These are phyloP conservation scores for Recurvomyces mirabilis DNA, from an alignment of 495 filamentous ascomycete genomes.

Conservation along the genomic window DNA sequence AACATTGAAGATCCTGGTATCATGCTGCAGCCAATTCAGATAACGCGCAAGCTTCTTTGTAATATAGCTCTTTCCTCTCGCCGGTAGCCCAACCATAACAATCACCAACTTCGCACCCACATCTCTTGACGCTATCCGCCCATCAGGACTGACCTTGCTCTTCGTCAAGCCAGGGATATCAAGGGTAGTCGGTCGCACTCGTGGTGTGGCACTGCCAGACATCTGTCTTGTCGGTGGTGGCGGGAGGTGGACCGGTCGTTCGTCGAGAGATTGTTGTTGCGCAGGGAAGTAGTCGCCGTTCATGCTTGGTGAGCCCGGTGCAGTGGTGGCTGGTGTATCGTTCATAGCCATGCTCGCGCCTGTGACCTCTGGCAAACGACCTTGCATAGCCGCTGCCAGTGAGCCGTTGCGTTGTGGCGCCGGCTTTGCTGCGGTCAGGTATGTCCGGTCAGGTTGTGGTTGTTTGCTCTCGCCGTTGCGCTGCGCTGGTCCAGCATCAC, in stretches of 20 bases:
- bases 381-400: conserved; percentile 9
- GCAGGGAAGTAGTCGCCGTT: conserved; percentile 34
- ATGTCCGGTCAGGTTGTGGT: background rate
- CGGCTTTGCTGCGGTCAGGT: background rate
- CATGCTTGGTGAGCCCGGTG: conserved; percentile 61
- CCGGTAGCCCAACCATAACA: conserved; percentile 94
- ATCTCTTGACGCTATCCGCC: conserved; percentile 81
- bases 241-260: conserved; percentile 30
- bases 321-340: conserved; percentile 60
- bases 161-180: conserved; percentile 61
- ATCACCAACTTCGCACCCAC: conserved; percentile 93
- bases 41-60: conserved; percentile 96
- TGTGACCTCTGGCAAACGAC: conserved; percentile 4
- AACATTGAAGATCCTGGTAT: conserved; percentile 92
- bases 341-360: conserved; percentile 22
- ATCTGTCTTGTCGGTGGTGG: conserved; percentile 20
- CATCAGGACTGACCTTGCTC: conserved; percentile 88
- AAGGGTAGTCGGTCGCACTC: conserved; percentile 35
- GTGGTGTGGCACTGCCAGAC: conserved; percentile 50
- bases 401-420: conserved; percentile 1
- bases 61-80: conserved; percentile 93
- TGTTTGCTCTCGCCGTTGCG: background rate
- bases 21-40: conserved; percentile 92
- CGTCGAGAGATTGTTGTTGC: background rate
- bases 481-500: background rate